Evolutionary conservation across 192 early-diverging fungal species (phyloP).

Genomic region (Spizellomyces punctatus): DNA sequence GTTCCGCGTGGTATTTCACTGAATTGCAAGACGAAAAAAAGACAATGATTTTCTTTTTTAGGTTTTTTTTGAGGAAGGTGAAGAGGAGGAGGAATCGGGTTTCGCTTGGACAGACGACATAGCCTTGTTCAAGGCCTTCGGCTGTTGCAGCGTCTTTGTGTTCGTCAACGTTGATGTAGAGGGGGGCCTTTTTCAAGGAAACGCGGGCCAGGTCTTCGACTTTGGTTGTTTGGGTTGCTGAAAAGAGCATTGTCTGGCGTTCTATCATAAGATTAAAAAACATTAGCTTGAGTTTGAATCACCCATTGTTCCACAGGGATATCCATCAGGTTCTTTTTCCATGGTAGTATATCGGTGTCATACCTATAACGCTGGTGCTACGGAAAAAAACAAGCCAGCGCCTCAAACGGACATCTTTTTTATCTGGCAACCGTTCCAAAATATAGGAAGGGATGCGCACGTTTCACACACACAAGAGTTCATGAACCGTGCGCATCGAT

Average conservation of each 20-base stretch:
- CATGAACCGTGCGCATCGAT: no score
- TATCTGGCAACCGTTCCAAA: constrained; percentile 16
- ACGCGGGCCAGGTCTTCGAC: constrained; percentile 97
- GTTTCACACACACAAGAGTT: no score
- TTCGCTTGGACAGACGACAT: constrained; percentile 92
- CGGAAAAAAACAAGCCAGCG: constrained; percentile 8
- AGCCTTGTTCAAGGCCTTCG: constrained; percentile 96
- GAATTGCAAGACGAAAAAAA: constrained; percentile 98
- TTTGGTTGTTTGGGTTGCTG: constrained; percentile 98
- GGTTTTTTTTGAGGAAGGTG: constrained; percentile 96
- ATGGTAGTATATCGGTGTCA: constrained; percentile 19
- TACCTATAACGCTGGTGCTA: constrained; percentile 35
- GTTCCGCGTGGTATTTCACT: constrained; percentile 96
- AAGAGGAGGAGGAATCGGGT: constrained; percentile 95
- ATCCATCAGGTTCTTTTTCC: no score
- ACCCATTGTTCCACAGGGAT: no score
- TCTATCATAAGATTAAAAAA: constrained; percentile 47
- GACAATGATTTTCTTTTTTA: constrained; percentile 98
- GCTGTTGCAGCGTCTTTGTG: constrained; percentile 93
- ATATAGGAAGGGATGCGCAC: no score
- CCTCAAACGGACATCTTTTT: constrained; percentile 36
- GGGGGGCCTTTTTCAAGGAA: constrained; percentile 92
- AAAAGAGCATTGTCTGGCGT: constrained; percentile 98
- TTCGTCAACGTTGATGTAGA: constrained; percentile 99
- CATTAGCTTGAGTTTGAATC: not conserved